Base-by-base conservation (phyloP, 2,329 filamentous ascomycete genomes). In the Colletotrichum costaricense region DNA sequence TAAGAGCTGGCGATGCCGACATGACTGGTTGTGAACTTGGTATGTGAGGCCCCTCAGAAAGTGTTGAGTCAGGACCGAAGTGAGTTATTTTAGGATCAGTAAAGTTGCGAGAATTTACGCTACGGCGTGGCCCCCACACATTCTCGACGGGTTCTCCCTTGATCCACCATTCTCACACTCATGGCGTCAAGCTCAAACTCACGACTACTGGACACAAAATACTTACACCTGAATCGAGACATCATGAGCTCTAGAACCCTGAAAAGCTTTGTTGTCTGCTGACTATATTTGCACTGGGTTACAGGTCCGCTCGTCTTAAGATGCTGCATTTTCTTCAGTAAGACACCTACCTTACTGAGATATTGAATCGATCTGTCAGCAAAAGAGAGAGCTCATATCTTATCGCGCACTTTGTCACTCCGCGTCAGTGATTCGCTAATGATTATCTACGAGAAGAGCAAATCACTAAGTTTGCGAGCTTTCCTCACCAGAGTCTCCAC, bases 41-140 rank as follows among this genome's bases (percentile, higher is more conserved):
- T 30, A 9, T 5, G n/a, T 42, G 49, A 65, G 28, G 46, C 3
- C 26, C 33, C 19, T 9, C 33, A 22, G 22, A 35, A 59, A 60
- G 24, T 65, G 71, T 73, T 73, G 67, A 71, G 67, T 66, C 56
- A 33, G 71, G 42, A 38, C 46, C 30, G 14, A 30, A 52, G 24
- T 66, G 71, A 71, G 71, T 67, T 71, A 71, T 70, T 71, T 73
- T 73, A 62, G 62, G 24, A 65, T 52, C n/a, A 65, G 5, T 26
- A 5, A n/a, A 24, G 46, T 70, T 73, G 70, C 70, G 70, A 73
- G 67, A 73, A 65, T 73, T 73, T 73, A 57, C 63, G 66, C 22
- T 49, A 5, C 46, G 30, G n/a, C 22, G 28, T 22, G 8, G 59
- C 35, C 56, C 56, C 71, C 71, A 60, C 62, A 57, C 55, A 56